phyloP scores from a whole-genome alignment of 2,329 filamentous ascomycete species.

The Claviceps sp. region DNA sequence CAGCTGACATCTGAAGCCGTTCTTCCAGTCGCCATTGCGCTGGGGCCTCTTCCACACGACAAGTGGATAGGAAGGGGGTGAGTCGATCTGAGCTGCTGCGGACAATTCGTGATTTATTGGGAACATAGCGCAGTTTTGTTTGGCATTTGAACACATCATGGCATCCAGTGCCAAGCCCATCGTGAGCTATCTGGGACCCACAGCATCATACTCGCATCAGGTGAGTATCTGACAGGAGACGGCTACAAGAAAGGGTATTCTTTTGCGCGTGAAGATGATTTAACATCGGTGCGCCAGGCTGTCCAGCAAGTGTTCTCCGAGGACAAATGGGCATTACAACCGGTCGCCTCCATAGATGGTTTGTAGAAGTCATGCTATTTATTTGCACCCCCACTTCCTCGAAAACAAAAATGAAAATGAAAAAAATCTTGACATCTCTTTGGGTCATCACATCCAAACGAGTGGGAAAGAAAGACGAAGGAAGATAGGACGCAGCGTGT shows the following conservation, averaged over 20 bases:
- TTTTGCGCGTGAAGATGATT: neutral
- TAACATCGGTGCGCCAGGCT: constrained; percentile 23
- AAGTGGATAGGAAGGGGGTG: neutral
- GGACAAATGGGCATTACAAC: constrained; percentile 32
- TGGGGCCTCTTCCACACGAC: neutral
- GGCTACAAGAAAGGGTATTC: too few species aligned
- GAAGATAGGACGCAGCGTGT: too few species aligned
- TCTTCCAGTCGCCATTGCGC: too few species aligned
- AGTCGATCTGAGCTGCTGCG: neutral
- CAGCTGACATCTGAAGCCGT: too few species aligned
- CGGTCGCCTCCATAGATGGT: constrained; percentile 39
- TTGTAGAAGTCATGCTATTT: constrained; percentile 8
- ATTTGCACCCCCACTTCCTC: neutral
- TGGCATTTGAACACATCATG: constrained; percentile 11
- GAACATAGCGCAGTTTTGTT: neutral
- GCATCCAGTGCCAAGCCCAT: constrained; percentile 21
- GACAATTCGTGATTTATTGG: neutral
- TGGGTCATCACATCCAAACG: neutral
- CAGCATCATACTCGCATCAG: constrained; percentile 38
- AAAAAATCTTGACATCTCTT: neutral
- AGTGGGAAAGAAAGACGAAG: neutral
- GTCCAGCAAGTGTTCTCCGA: constrained; percentile 34
- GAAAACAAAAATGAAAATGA: neutral
- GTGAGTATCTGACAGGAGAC: constrained; percentile 16
- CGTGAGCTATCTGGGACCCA: constrained; percentile 36